Conservation (phyloP, 2,329 filamentous ascomycete genomes). For the Volutella citrinella region DNA sequence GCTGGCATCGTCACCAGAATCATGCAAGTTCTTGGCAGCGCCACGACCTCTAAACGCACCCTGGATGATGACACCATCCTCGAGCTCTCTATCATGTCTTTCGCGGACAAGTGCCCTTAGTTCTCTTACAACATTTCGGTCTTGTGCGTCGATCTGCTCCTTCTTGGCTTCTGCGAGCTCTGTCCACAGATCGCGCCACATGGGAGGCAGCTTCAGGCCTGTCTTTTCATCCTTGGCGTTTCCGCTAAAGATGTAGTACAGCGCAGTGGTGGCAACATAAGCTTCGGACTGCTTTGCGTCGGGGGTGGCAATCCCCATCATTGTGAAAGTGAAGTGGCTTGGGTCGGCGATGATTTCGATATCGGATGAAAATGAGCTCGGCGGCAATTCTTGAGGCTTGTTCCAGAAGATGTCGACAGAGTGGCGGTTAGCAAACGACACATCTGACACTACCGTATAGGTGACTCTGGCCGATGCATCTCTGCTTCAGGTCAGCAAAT, state of each 20-base stretch:
- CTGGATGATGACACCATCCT: conserved; percentile 72
- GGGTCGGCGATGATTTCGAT: conserved; percentile 46
- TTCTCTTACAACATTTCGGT: conserved; percentile 65
- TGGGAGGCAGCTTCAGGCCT: conserved; percentile 70
- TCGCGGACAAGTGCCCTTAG: conserved; percentile 69
- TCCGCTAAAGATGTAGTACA: conserved; percentile 79
- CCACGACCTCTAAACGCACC: conserved; percentile 69
- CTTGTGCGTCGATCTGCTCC: conserved; percentile 63
- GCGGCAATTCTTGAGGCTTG: conserved; percentile 60
- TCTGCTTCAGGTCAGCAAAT: too few species aligned
- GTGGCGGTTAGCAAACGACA: conserved; percentile 73
- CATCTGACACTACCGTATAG: conserved; percentile 69
- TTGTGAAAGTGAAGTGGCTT: conserved; percentile 64
- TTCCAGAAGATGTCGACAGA: conserved; percentile 75
- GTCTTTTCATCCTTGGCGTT: conserved; percentile 83
- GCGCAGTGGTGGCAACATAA: conserved; percentile 74
- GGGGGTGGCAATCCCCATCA: conserved; percentile 71
- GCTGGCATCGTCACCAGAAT: conserved; percentile 46
- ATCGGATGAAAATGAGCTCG: conserved; percentile 31
- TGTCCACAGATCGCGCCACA: conserved; percentile 82
- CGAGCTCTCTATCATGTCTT: conserved; percentile 65
- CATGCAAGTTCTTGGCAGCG: conserved; percentile 42
- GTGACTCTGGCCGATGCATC: conserved; percentile 66
- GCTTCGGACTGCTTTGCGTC: conserved; percentile 80
- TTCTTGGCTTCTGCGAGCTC: conserved; percentile 74